These are phyloP conservation scores for Cystobasidium tubakii DNA, from an alignment of 768 basidiomycete species.

Conservation along the genomic window DNA sequence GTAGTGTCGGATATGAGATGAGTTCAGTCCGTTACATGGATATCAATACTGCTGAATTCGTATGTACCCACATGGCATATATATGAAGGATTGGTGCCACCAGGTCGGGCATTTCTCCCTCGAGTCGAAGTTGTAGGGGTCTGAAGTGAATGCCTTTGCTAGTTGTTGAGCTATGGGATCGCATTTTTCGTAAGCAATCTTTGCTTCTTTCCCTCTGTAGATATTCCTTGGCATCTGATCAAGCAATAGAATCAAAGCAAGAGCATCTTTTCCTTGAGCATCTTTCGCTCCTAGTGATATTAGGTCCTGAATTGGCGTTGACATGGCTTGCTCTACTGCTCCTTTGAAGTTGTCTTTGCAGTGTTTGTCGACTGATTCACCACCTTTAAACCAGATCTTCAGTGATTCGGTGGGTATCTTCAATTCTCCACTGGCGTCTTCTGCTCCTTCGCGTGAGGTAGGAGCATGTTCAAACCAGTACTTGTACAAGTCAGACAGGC, in stretches of 20 bases:
- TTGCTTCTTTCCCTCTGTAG: constrained; percentile 37
- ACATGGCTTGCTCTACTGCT: constrained; percentile 21
- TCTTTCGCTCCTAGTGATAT: background rate
- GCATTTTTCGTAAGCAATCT: constrained; percentile 21
- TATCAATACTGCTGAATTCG: too few relatives aligned
- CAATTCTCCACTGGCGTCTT: background rate
- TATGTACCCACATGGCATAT: constrained; percentile 25
- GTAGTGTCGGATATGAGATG: too few relatives aligned
- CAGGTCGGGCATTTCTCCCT: constrained; percentile 8
- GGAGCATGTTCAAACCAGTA: constrained; percentile 8
- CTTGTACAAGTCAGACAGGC: background rate
- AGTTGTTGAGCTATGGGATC: constrained; percentile 19
- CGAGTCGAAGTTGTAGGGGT: constrained; percentile 11
- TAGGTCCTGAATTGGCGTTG: background rate
- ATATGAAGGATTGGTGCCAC: constrained; percentile 8
- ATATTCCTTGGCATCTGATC: constrained; percentile 38
- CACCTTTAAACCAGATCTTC: constrained; percentile 27
- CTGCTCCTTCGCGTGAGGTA: background rate
- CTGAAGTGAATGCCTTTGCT: background rate
- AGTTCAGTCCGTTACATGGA: too few relatives aligned
- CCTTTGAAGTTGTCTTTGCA: constrained; percentile 9
- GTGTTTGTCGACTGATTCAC: constrained; percentile 23
- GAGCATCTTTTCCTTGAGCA: constrained; percentile 15
- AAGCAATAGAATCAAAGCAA: constrained; percentile 21
- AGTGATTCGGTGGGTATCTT: background rate